Percentiles rank a stretch among this genome's conserved stretches.
phyloP scores from a whole-genome alignment of 768 basidiomycete genomes.

The Suillus variegatus region DNA sequence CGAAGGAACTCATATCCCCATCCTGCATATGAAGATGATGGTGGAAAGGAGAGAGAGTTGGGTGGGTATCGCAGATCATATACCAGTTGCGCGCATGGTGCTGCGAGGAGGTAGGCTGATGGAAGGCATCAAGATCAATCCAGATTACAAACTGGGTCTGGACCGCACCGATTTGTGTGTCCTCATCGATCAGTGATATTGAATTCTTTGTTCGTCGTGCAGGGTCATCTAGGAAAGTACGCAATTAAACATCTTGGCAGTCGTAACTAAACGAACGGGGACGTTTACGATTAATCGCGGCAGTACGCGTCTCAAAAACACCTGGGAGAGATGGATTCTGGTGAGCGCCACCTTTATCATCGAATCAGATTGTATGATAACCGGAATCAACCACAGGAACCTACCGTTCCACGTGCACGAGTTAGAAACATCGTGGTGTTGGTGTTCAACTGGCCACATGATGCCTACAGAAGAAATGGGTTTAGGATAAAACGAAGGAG shows the following conservation, averaged over 20 bases:
- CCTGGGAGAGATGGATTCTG: neutral
- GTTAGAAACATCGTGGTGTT: neutral
- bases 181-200: neutral
- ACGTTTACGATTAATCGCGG: neutral
- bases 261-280: neutral
- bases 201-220: neutral
- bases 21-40: neutral
- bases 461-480: neutral
- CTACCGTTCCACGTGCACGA: neutral
- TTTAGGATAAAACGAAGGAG: too few species aligned
- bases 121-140: neutral
- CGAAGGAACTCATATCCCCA: neutral
- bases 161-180: neutral
- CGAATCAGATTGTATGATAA: neutral
- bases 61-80: constrained; percentile 12
- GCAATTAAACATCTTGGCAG: neutral
- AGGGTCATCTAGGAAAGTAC: neutral
- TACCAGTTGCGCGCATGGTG: constrained; percentile 3
- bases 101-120: neutral
- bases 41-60: neutral
- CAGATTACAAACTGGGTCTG: neutral
- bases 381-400: neutral
- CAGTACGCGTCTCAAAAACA: neutral
- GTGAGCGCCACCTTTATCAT: neutral
- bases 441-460: too few species aligned